Evolutionary conservation across 441 rosid species (phyloP).

Genomic region (Corymbia citriodora): DNA sequence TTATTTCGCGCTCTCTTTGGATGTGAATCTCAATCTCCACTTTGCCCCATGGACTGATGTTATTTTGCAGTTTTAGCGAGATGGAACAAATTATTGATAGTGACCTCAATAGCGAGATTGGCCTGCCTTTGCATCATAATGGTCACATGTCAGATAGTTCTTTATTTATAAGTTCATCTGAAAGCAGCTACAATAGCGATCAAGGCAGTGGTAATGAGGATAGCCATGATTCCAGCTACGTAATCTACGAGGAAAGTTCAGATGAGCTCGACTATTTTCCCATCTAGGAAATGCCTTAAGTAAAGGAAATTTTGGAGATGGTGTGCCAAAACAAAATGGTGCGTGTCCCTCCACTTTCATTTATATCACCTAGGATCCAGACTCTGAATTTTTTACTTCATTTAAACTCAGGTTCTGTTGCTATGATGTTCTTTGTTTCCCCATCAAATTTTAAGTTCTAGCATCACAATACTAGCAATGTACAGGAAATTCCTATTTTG

Average conservation of each 20-base stretch:
- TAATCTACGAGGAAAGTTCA: conserved; percentile 53
- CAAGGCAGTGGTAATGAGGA: conserved; percentile 68
- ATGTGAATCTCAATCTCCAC: neutral
- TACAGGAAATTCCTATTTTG: neutral
- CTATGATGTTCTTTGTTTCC: neutral
- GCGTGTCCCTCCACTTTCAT: neutral
- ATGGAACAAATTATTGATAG: conserved; percentile 53
- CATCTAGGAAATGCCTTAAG: conserved; percentile 12
- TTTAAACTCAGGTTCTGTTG: neutral
- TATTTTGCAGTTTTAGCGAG: conserved; percentile 50
- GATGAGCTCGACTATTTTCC: conserved; percentile 56
- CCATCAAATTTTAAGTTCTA: neutral
- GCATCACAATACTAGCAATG: neutral
- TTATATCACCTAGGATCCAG: neutral
- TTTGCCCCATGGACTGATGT: neutral
- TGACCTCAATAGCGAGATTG: conserved; percentile 39
- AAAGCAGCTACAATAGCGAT: conserved; percentile 66
- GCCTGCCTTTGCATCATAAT: conserved; percentile 33
- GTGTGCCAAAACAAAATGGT: neutral
- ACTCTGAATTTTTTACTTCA: neutral
- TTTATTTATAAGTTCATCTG: conserved; percentile 41
- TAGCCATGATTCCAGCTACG: conserved; percentile 38
- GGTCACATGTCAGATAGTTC: conserved; percentile 37
- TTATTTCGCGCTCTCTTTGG: neutral
- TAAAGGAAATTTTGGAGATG: neutral